A percentile compares a stretch with the other conserved stretches of the same genome.
These are phyloP conservation scores for Fusarium scirpi DNA, from an alignment of 2,329 filamentous ascomycete species.

Conservation along the genomic window DNA sequence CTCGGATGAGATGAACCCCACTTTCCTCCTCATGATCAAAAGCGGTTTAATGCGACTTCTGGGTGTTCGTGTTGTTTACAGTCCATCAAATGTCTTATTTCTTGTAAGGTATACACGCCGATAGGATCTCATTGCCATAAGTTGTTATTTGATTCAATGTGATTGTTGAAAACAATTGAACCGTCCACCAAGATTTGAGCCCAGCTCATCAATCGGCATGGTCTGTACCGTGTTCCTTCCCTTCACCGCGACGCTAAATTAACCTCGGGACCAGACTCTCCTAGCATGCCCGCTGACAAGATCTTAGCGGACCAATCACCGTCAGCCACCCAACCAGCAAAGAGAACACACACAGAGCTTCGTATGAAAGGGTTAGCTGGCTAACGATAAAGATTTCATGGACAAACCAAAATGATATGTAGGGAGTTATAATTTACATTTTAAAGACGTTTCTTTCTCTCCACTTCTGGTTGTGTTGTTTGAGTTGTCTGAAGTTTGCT, in stretches of 20 bases:
- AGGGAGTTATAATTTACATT: too few relatives aligned
- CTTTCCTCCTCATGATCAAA: not conserved
- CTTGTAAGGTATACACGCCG: not conserved
- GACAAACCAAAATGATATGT: too few relatives aligned
- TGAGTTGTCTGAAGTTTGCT: too few relatives aligned
- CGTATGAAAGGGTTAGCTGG: too few relatives aligned
- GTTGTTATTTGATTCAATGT: not conserved
- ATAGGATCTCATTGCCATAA: fast-evolving
- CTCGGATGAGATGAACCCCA: not conserved
- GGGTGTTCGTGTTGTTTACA: not conserved
- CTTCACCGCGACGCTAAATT: not conserved
- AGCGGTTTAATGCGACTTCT: not conserved
- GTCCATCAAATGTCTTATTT: not conserved
- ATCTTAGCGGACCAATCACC: not conserved
- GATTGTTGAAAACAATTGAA: not conserved
- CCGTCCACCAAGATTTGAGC: not conserved
- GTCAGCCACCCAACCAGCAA: not conserved
- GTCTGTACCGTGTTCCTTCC: not conserved
- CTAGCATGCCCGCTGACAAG: too few relatives aligned
- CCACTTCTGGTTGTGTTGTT: too few relatives aligned
- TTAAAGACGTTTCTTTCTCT: too few relatives aligned
- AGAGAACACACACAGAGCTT: too few relatives aligned
- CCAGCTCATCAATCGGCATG: not conserved
- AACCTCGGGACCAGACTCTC: not conserved
- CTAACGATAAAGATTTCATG: too few relatives aligned